Base-by-base conservation (phyloP, 805 yeast genomes). In the Teunomyces lycoperdinae region DNA sequence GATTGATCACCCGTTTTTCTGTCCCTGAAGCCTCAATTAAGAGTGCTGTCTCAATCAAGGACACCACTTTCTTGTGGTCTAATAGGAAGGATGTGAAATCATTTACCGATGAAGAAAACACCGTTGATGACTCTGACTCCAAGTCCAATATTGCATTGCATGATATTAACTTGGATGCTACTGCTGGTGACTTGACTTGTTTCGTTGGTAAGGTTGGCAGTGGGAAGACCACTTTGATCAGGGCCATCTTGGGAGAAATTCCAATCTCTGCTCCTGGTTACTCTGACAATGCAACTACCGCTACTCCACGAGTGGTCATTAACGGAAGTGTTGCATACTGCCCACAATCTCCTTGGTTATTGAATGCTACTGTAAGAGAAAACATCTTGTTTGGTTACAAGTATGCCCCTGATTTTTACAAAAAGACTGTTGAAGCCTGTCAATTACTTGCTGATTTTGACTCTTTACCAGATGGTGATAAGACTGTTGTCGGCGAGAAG, bases 401-500 rank as follows among this genome's bases (percentile, higher is more conserved):
- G 35, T 61, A 56, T 45, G 70, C 71, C 48, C 57, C 58, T 30
- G 61, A 49, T 1, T 68, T 61, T 47, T 71, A 71, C 48, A 50
- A 61, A 14, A 56, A 53, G 27, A 68, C 73, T 4, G 53, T 71
- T 20, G 62, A 59, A 26, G 75, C 74, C 4, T 71, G 76, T 57
- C 66, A 70, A 48, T 61, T 71, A 24, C 33, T 58, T 6, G 55
- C 70, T 16, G 76, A 71, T 50, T 61, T 71, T 46, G 58, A 58
- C 26, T 53, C 58, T 4, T 60, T 71, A 43, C 72, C 76, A 2
- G 75, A 71, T 53, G 74, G 71, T 17, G 76, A 71, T 54, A 57
- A 53, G 42, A 71, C 76, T n/a, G 59, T 66, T 43, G 76, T 71
- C n/a, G 76, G 76, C 5, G 75, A 71, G 47, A 71, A 71, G 52